These are phyloP conservation scores for Calonectria henricotiae DNA, from an alignment of 2,329 filamentous ascomycete species.

Conservation along the genomic window DNA sequence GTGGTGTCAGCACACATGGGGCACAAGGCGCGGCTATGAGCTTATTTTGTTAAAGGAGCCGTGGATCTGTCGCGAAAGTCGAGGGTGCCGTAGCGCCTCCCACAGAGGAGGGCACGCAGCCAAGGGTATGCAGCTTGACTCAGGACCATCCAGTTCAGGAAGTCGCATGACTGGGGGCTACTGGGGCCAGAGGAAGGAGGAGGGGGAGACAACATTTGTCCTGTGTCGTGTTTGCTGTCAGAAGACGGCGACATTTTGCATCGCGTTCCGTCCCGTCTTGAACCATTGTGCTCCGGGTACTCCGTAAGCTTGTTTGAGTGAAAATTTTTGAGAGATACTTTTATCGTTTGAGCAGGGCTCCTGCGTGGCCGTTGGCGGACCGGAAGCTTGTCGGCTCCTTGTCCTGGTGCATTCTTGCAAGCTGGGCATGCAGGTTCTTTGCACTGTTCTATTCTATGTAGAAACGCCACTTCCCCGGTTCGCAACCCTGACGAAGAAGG, in stretches of 20 bases:
- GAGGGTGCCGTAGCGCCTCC: slow-evolving; percentile 13
- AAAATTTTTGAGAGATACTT: background rate
- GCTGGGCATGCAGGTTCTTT: background rate
- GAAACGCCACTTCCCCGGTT: slow-evolving; percentile 12
- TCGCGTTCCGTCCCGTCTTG: background rate
- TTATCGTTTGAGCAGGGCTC: slow-evolving; percentile 1
- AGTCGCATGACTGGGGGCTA: slow-evolving; percentile 24
- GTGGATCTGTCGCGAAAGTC: slow-evolving; percentile 18
- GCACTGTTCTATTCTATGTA: slow-evolving; percentile 1
- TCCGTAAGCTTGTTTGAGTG: background rate
- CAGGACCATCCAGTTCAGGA: slow-evolving; percentile 15
- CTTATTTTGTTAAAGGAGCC: slow-evolving; percentile 17
- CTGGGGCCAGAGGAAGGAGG: too few relatives aligned
- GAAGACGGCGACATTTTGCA: background rate
- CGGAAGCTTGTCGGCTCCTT: slow-evolving; percentile 27
- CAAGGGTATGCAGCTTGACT: slow-evolving; percentile 18
- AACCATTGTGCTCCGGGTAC: background rate
- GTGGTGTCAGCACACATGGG: slow-evolving; percentile 15
- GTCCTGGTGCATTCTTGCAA: background rate
- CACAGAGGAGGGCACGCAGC: background rate
- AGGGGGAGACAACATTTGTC: background rate
- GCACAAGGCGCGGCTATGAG: slow-evolving; percentile 6
- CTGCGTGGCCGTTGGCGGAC: slow-evolving; percentile 32
- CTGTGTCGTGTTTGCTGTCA: background rate
- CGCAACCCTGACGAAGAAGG: slow-evolving; percentile 10